Percentiles rank a stretch among this genome's conserved stretches.
Evolutionary conservation across 805 yeast species (phyloP).

Genomic region (Wickerhamomyces rabaulensis): DNA sequence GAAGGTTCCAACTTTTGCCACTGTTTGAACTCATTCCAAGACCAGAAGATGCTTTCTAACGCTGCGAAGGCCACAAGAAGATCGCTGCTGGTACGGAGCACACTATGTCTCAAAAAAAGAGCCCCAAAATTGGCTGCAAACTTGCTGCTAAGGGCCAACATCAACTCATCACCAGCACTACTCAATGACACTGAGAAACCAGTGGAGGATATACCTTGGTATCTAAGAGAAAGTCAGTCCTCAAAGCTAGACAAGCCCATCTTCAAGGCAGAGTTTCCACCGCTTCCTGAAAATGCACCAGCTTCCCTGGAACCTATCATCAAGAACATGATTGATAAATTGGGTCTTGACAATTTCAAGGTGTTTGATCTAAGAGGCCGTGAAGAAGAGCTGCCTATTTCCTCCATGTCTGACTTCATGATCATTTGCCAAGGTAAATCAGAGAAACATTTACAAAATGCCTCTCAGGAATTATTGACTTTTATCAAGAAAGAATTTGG

Average conservation of each 20-base stretch:
- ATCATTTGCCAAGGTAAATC: conserved; percentile 74
- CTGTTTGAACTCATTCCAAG: no score
- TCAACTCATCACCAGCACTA: neutral
- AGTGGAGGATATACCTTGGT: conserved; percentile 47
- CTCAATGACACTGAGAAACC: neutral
- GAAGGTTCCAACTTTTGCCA: neutral
- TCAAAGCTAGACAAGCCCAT: conserved; percentile 30
- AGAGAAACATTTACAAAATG: conserved; percentile 67
- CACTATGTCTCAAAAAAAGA: neutral
- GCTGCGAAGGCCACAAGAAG: neutral
- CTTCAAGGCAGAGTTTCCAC: conserved; percentile 41
- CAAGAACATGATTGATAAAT: conserved; percentile 44
- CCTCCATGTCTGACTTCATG: conserved; percentile 41
- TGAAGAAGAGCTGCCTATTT: conserved; percentile 31
- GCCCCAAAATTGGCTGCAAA: neutral
- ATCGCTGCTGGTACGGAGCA: neutral
- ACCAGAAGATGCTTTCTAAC: neutral
- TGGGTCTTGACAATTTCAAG: conserved; percentile 60
- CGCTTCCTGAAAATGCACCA: conserved; percentile 58
- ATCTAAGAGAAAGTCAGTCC: conserved; percentile 41
- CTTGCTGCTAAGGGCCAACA: neutral
- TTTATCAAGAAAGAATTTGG: conserved; percentile 49
- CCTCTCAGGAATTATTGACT: conserved; percentile 53
- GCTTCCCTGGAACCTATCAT: conserved; percentile 39
- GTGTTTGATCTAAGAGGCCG: conserved; percentile 57